Evolutionary conservation across 768 basidiomycete species (phyloP).

Genomic region (Lanmaoa rubissima): DNA sequence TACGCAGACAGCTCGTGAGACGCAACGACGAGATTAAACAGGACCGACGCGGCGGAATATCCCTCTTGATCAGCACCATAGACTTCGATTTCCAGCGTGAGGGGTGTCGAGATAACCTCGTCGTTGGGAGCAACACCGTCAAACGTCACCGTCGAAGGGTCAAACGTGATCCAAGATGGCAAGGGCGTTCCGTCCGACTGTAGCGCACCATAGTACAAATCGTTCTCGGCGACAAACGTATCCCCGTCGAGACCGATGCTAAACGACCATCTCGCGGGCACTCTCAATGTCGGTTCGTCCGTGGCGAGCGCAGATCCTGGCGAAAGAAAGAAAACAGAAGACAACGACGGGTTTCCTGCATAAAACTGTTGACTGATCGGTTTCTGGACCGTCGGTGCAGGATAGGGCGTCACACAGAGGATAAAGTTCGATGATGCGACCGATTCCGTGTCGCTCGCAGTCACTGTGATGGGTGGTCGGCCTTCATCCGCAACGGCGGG

Average conservation of each 20-base stretch:
- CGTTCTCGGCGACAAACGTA: conserved; percentile 52
- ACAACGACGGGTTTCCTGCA: conserved; percentile 58
- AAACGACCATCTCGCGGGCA: conserved; percentile 86
- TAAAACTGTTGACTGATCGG: conserved; percentile 62
- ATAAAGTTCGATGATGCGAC: conserved; percentile 52
- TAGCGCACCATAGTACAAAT: conserved; percentile 61
- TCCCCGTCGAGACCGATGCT: conserved; percentile 76
- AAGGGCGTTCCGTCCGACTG: conserved; percentile 66
- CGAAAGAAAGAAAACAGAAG: conserved; percentile 72
- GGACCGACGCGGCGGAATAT: conserved; percentile 56
- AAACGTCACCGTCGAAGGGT: conserved; percentile 65
- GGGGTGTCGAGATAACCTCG: conserved; percentile 37
- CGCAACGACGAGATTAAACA: conserved; percentile 68
- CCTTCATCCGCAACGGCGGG: conserved; percentile 66
- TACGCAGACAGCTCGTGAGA: conserved; percentile 61
- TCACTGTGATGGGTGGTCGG: conserved; percentile 56
- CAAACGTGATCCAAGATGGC: conserved; percentile 75
- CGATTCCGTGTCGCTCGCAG: conserved; percentile 54
- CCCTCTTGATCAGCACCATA: conserved; percentile 73
- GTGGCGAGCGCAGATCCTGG: conserved; percentile 54
- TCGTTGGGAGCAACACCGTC: conserved; percentile 70
- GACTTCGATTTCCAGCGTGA: conserved; percentile 51
- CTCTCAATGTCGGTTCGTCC: conserved; percentile 56
- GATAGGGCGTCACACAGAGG: conserved; percentile 53
- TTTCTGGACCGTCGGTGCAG: conserved; percentile 52